Conservation (phyloP, 305 asterid species). For the Rubia balearica region DNA sequence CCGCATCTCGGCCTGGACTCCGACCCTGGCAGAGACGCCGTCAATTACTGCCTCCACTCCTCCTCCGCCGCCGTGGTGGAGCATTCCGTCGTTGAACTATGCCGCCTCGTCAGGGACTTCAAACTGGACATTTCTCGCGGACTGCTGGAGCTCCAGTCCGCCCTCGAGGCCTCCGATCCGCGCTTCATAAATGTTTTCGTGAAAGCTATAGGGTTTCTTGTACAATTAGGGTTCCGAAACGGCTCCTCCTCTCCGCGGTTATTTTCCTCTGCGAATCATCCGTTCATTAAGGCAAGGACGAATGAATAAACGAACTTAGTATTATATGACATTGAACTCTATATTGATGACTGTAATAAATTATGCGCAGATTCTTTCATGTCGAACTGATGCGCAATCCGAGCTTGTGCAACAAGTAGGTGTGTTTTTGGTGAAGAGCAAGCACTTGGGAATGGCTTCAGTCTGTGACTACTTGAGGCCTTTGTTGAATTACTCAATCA, state of each 20-base stretch:
- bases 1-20: constrained; percentile 33
- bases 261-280: constrained; percentile 54
- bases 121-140: constrained; percentile 57
- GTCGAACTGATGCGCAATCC: constrained; percentile 53
- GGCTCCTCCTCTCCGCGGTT: constrained; percentile 40
- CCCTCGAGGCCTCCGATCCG: constrained; percentile 61
- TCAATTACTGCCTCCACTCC: constrained; percentile 70
- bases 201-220: constrained; percentile 66
- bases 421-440: constrained; percentile 55
- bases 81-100: constrained; percentile 71
- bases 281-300: constrained; percentile 67
- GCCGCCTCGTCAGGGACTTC: constrained; percentile 78
- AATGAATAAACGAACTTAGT: background rate
- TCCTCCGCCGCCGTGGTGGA: constrained; percentile 68
- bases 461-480: constrained; percentile 75
- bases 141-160: constrained; percentile 82
- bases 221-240: constrained; percentile 52
- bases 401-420: constrained; percentile 79
- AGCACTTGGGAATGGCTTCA: constrained; percentile 51
- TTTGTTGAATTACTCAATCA: constrained; percentile 58
- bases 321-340: background rate
- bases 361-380: constrained; percentile 54
- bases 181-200: constrained; percentile 42
- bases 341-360: background rate
- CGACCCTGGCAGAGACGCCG: constrained; percentile 50